Evolutionary conservation across 2,329 filamentous ascomycete species (phyloP), one percentile per base, ranked within the genome.

Genomic region (Dothistroma septosporum): DNA sequence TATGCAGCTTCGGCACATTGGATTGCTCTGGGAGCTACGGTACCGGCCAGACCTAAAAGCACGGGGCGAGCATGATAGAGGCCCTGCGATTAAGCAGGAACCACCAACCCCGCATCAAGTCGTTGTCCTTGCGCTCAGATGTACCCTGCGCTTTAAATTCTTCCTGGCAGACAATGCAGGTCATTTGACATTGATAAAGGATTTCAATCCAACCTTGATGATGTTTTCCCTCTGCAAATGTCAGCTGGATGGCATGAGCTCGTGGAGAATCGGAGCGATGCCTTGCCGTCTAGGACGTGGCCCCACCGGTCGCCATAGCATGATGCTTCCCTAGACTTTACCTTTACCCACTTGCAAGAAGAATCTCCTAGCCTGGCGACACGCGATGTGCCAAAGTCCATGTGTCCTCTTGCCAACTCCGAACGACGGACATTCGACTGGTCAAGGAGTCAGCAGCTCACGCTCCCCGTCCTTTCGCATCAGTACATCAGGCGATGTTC

Each of bases 1-100:
- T 68, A 70, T 63, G 63, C 67, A 35, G 69, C 69, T 24, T 64
- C 64, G 22, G 69, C 68, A 9, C 67, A 67, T 48, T 72, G 69
- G 68, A 69, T 72, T 22, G 55, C 55, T 16, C 32, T 57, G 33
- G 55, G 44, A 49, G 31, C 31, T 47, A 49, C 55, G 16, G 16
- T 8, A 24, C 2, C 28, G 16, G 2, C 24, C 9, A 35, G 19
- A 12, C 50, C 28, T 32, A 16, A 19, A 35, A 53, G 22, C 22
- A 53, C 28, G 33, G 19, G 28, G 9, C 8, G 11, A 24, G 19
- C 28, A 50, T 50, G 41, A 50, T 50, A 9, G 10, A 5, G 47
- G 21, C 1, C 12, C 21, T 14, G 47, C n/a, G 41, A 9, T 37
- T 28, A 28, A 28, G 33, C 33, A 37, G 10, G 33, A 37, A 28